Percentiles rank a stretch among this genome's conserved stretches.
Conservation (phyloP, 306 rosid genomes). For the Acacia confusa region DNA sequence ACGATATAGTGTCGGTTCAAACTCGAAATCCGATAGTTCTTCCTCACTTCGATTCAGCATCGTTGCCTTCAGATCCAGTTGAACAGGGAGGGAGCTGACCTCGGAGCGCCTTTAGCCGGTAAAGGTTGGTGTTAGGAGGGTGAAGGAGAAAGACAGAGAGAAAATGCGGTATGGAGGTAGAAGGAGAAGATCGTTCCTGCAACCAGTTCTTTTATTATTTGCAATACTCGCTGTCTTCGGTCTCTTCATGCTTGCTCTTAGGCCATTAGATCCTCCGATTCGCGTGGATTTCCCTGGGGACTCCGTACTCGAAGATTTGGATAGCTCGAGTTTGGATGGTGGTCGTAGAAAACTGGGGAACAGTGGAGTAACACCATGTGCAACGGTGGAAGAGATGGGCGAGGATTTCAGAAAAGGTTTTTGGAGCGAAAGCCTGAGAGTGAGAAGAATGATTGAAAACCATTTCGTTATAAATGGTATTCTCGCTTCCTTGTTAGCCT, state of each 20-base stretch:
- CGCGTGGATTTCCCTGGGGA: conserved; percentile 37
- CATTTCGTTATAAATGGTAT: conserved; percentile 77
- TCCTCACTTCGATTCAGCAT: background rate
- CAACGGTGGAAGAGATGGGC: conserved; percentile 93
- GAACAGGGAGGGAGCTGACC: conserved; percentile 28
- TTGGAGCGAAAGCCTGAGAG: conserved; percentile 60
- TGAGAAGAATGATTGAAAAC: conserved; percentile 58
- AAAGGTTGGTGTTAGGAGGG: background rate
- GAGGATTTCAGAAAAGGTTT: conserved; percentile 43
- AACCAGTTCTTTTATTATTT: conserved; percentile 48
- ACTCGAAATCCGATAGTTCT: conserved; percentile 14
- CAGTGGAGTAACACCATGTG: conserved; percentile 48
- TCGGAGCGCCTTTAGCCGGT: background rate
- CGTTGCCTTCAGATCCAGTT: conserved; percentile 35
- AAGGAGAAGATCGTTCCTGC: conserved; percentile 52
- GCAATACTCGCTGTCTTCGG: conserved; percentile 50
- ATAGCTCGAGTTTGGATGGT: conserved; percentile 28
- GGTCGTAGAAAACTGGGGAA: background rate
- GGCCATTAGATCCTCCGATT: conserved; percentile 60
- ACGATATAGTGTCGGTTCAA: background rate
- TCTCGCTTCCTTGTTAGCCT: background rate
- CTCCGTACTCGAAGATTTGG: conserved; percentile 27
- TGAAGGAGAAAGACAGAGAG: background rate
- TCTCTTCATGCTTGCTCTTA: conserved; percentile 53
- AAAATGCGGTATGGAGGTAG: conserved; percentile 64